Conservation (phyloP, 305 asterid species). For the Fraxinus ornus region DNA sequence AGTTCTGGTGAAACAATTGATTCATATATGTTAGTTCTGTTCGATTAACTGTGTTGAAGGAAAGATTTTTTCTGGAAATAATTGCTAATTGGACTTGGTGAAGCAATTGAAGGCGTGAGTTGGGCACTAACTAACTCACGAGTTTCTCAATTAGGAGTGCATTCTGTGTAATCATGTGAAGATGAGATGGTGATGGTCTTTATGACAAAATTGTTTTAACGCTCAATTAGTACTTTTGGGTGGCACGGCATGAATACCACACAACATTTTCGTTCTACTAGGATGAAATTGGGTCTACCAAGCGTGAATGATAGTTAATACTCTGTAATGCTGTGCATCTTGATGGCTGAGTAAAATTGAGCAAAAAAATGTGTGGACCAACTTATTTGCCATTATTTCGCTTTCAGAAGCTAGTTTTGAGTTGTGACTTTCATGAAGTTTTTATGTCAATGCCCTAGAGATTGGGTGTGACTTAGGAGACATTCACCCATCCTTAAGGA, state of each 20-base stretch:
- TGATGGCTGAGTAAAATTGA: neutral
- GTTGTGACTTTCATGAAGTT: neutral
- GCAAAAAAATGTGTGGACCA: neutral
- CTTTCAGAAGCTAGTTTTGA: neutral
- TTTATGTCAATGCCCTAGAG: neutral
- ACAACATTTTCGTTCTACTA: neutral
- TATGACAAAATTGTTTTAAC: neutral
- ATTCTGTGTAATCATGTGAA: neutral
- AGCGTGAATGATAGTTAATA: neutral
- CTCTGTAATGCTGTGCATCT: neutral
- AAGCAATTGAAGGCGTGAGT: constrained; percentile 10
- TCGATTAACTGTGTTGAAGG: neutral
- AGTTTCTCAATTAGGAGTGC: neutral
- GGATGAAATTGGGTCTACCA: neutral
- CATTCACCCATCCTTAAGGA: neutral
- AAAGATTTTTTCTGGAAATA: neutral
- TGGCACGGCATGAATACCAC: neutral
- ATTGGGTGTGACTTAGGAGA: neutral
- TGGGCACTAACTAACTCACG: neutral
- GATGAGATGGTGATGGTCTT: neutral
- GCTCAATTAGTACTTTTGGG: neutral
- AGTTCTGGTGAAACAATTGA: neutral
- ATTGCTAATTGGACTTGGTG: neutral
- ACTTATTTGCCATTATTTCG: neutral
- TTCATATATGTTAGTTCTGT: constrained; percentile 4